These are phyloP conservation scores for Rickenella mellea DNA, from an alignment of 768 basidiomycete species.

Conservation along the genomic window DNA sequence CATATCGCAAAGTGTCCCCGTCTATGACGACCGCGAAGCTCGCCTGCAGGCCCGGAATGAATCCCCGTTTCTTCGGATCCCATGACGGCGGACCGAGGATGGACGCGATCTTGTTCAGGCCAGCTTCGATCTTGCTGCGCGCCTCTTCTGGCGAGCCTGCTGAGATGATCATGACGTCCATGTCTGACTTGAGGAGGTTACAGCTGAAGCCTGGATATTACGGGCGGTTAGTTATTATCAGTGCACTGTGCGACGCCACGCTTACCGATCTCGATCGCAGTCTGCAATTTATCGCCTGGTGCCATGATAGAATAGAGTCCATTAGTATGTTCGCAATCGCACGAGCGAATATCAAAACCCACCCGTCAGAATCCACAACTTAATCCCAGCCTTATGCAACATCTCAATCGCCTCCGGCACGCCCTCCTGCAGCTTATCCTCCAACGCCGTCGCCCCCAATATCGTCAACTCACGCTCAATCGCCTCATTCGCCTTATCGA, in stretches of 20 bases:
- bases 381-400: slow-evolving; percentile 89
- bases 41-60: slow-evolving; percentile 52
- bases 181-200: slow-evolving; percentile 86
- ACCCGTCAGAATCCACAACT: slow-evolving; percentile 96
- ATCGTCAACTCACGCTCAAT: slow-evolving; percentile 81
- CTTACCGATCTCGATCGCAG: slow-evolving; percentile 88
- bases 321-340: no score
- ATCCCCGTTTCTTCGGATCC: slow-evolving; percentile 54
- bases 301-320: no score
- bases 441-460: slow-evolving; percentile 89
- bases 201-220: slow-evolving; percentile 62
- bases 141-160: slow-evolving; percentile 70
- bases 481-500: slow-evolving; percentile 77
- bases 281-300: slow-evolving; percentile 93
- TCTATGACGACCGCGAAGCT: slow-evolving; percentile 95
- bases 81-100: slow-evolving; percentile 66
- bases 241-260: slow-evolving; percentile 4
- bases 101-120: slow-evolving; percentile 89
- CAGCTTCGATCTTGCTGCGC: slow-evolving; percentile 82
- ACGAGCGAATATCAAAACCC: slow-evolving; percentile 11
- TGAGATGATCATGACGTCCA: slow-evolving; percentile 97
- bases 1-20: slow-evolving; percentile 83
- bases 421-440: slow-evolving; percentile 95
- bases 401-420: slow-evolving; percentile 94
- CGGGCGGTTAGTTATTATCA: neutral